These are phyloP conservation scores for Limnanthes douglasii DNA, from an alignment of 345 rosid genomes.

Conservation along the genomic window DNA sequence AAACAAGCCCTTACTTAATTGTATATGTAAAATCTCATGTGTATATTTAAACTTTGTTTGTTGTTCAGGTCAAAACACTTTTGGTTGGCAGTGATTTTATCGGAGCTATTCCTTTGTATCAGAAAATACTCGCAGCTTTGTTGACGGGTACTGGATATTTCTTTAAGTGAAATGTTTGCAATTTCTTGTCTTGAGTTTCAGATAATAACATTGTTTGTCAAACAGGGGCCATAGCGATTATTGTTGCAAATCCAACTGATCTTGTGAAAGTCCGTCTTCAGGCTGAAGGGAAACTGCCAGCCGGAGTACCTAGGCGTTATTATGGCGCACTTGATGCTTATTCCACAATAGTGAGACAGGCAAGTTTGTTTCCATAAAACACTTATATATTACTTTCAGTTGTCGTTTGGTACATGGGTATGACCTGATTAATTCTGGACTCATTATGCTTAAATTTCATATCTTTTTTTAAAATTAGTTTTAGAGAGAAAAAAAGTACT, in stretches of 20 bases:
- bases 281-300: constrained; percentile 81
- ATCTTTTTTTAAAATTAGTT: too few relatives aligned
- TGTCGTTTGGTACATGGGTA: neutral
- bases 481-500: constrained; percentile 4
- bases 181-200: neutral
- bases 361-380: constrained; percentile 12
- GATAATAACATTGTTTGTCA: neutral
- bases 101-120: constrained; percentile 72
- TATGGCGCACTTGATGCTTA: constrained; percentile 85
- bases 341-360: constrained; percentile 61
- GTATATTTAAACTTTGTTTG: constrained; percentile 6
- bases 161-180: neutral
- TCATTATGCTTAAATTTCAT: neutral
- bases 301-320: constrained; percentile 81
- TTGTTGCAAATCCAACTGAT: constrained; percentile 91
- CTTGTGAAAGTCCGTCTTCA: constrained; percentile 94
- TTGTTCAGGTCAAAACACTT: constrained; percentile 68
- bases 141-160: constrained; percentile 84
- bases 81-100: constrained; percentile 68
- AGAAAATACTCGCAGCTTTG: constrained; percentile 79
- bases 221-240: constrained; percentile 84
- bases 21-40: too few relatives aligned
- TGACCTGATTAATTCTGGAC: neutral
- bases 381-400: constrained; percentile 1
- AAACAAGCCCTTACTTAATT: too few relatives aligned